Base-by-base conservation (phyloP, 2,329 filamentous ascomycete genomes). In the Penicillium concentricum region DNA sequence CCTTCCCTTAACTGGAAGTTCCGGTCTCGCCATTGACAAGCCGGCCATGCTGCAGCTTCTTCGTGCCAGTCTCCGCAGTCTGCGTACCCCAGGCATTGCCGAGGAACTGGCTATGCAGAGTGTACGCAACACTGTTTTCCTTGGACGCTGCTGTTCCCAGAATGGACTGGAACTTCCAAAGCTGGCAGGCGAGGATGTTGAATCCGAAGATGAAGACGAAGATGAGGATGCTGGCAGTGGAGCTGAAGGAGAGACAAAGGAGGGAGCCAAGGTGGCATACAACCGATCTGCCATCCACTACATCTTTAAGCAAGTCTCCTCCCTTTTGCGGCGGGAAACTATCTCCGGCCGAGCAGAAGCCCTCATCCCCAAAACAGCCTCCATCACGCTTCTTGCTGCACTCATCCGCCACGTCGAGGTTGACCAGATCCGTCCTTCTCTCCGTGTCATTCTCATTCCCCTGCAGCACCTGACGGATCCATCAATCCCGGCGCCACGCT, bases 401-500 rank as follows among this genome's bases (percentile, higher is more conserved):
- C 82, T 96, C 13, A 83, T 84, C 63, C 82, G 82, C 51, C 84
- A 86, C 41, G 79, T 90, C 2, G 78, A 86, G 0, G 69, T 76
- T 1, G 76, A 82, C 2, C 78, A 84, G 3, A 79, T 93, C 9
- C 71, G 78, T 1, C 81, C 85, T 0, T 88, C 86, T 1, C 79
- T 95, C 18, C 83, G 86, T 61, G 79, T 80, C 26, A 79, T 90
- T 43, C 79, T 91, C 1, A 78, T 85, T 5, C 87, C 88, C 0
- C 82, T 97, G 6, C 87, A 93, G 69, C 90, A 94, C 70, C 79
- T 99, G 37, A 95, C 92, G 0, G 92, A 97, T 71, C 82, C 88
- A 1, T 84, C 84, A 1, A 91, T 93, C 48, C 84, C 88, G 0
- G 77, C 83, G 15, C 90, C 91, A 0, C 87, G 86, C 61, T 89